These are phyloP conservation scores for Panicum miliaceum DNA, from an alignment of 176 grass and related monocot species.

Conservation along the genomic window DNA sequence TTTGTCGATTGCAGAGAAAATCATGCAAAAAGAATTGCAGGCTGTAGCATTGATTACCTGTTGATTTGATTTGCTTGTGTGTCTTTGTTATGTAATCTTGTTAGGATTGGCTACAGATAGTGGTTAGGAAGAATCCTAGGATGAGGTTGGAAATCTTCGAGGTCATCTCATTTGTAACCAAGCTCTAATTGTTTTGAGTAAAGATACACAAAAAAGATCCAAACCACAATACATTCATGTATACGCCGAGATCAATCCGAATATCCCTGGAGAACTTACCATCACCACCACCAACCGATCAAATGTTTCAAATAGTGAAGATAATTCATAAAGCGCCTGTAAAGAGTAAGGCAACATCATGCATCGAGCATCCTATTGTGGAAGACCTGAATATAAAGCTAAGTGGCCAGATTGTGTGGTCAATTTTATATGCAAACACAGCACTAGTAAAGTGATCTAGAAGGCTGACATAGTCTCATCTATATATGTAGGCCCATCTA, in stretches of 20 bases:
- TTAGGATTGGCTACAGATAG: background rate
- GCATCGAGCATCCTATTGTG: background rate
- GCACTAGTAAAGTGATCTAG: background rate
- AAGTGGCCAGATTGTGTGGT: background rate
- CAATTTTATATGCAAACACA: background rate
- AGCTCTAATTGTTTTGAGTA: too few species aligned
- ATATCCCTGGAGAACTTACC: background rate
- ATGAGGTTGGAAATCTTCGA: background rate
- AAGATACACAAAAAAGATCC: too few species aligned
- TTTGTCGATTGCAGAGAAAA: background rate
- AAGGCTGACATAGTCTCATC: background rate
- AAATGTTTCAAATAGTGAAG: background rate
- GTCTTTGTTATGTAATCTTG: background rate
- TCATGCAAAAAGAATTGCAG: background rate
- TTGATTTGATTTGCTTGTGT: background rate
- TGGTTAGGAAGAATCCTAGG: background rate
- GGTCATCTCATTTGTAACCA: background rate
- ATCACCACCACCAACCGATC: background rate
- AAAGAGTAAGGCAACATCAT: background rate
- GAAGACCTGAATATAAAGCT: background rate
- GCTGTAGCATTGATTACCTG: too few species aligned
- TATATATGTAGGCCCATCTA: background rate
- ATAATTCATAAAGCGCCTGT: background rate
- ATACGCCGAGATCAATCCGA: too few species aligned
- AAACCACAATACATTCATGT: too few species aligned